Percentiles rank a stretch among this genome's conserved stretches.
Evolutionary conservation across 805 yeast genomes (phyloP).

Genomic region (Starmerella floris): DNA sequence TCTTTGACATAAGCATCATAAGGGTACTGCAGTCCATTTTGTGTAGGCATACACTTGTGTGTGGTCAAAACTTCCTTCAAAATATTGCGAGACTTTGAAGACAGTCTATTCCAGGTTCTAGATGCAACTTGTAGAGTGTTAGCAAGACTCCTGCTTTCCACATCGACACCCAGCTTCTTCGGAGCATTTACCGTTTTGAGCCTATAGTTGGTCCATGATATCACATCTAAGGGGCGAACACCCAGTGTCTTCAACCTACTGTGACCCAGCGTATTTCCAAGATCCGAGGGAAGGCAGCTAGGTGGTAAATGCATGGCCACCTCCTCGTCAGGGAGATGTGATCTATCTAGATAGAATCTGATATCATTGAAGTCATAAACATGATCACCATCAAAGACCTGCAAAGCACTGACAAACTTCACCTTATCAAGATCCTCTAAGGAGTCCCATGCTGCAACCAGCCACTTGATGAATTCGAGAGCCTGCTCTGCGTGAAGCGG

Average conservation of each 20-base stretch:
- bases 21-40: constrained; percentile 28
- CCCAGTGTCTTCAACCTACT: constrained; percentile 8
- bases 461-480: constrained; percentile 24
- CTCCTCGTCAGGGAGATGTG: constrained; percentile 19
- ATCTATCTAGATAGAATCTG: constrained; percentile 21
- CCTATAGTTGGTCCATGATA: constrained; percentile 7
- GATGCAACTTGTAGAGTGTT: constrained; percentile 21
- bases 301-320: constrained; percentile 25
- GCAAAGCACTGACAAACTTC: neutral
- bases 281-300: constrained; percentile 23
- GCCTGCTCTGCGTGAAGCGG: constrained; percentile 21
- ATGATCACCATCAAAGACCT: neutral
- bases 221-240: neutral
- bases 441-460: neutral
- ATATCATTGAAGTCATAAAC: constrained; percentile 18
- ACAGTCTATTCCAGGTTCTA: constrained; percentile 22
- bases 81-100: constrained; percentile 1
- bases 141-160: too few relatives aligned
- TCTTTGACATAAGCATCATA: constrained; percentile 25
- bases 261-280: constrained; percentile 4
- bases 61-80: constrained; percentile 13
- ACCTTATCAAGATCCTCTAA: neutral
- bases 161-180: neutral
- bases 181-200: neutral
- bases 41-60: constrained; percentile 29